Evolutionary conservation across 176 grass and related monocot species (phyloP).

Genomic region (Aegilops sharonensis): DNA sequence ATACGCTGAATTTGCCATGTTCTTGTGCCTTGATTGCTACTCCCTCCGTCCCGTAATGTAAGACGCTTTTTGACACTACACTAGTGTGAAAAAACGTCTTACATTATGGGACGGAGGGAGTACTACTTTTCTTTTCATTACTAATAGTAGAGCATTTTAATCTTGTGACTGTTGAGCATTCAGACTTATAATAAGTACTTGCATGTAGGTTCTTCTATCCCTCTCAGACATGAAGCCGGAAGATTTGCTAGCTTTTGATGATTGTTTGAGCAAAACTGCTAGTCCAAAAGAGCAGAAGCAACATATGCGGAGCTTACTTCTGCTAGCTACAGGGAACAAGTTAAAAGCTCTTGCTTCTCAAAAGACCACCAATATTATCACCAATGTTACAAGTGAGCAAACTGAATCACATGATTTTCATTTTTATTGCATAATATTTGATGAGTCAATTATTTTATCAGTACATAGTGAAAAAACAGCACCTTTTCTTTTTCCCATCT

Average conservation of each 20-base stretch:
- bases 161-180: not conserved
- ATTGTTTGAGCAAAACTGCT: constrained; percentile 81
- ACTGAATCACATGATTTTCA: not conserved
- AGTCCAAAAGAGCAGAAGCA: constrained; percentile 92
- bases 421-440: constrained; percentile 5
- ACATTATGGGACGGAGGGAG: no score
- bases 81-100: no score
- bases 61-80: no score
- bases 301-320: constrained; percentile 86
- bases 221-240: constrained; percentile 71
- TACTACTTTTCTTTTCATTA: not conserved
- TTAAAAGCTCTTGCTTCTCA: constrained; percentile 87
- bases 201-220: constrained; percentile 70
- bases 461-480: not conserved
- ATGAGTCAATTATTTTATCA: not conserved
- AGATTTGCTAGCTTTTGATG: constrained; percentile 87
- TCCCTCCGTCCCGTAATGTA: no score
- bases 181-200: constrained; percentile 17
- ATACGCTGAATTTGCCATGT: not conserved
- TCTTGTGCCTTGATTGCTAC: not conserved
- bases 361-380: constrained; percentile 86
- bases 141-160: not conserved
- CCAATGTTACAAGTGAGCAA: constrained; percentile 86
- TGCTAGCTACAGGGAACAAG: constrained; percentile 87
- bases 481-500: not conserved